Conservation (phyloP, 2,329 filamentous ascomycete species). For the Colletotrichum lini region DNA sequence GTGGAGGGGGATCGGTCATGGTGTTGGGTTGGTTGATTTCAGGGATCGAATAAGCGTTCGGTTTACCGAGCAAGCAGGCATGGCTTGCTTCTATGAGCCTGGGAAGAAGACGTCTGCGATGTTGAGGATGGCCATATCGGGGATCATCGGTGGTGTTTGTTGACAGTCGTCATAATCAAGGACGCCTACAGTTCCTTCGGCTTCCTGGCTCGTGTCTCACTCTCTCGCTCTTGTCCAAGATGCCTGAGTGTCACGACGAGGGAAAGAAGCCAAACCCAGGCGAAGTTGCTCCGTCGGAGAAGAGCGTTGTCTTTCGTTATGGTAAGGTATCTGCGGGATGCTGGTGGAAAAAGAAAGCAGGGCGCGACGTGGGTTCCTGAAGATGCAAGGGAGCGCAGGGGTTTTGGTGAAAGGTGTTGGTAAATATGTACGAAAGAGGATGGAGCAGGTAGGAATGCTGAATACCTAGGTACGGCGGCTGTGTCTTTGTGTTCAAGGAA, state of each 20-base stretch:
- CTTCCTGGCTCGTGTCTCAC: conserved; percentile 11
- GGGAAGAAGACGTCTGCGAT: conserved; percentile 27
- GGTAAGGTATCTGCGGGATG: conserved; percentile 7
- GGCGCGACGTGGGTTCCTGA: conserved; percentile 23
- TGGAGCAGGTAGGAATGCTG: background rate
- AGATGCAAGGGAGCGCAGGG: conserved; percentile 30
- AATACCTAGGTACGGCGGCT: background rate
- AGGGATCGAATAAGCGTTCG: conserved; percentile 39
- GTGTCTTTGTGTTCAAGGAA: conserved; percentile 10
- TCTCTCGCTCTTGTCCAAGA: conserved; percentile 22
- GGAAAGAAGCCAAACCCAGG: conserved; percentile 10
- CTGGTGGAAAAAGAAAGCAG: conserved; percentile 10
- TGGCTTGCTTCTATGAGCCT: conserved; percentile 41
- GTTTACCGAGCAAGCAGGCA: conserved; percentile 29
- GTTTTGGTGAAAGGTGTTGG: conserved; percentile 5
- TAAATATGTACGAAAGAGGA: conserved; percentile 16
- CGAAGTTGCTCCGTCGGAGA: conserved; percentile 11
- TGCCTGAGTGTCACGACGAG: background rate
- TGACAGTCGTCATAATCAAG: conserved; percentile 31
- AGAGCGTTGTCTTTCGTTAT: conserved; percentile 12
- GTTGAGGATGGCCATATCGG: conserved; percentile 35
- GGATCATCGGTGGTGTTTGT: conserved; percentile 38
- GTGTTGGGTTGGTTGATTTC: conserved; percentile 34
- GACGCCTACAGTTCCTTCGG: conserved; percentile 4
- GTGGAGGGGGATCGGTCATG: conserved; percentile 55